These are phyloP conservation scores for Pichia norvegensis DNA, from an alignment of 1,139 yeast species.

Conservation along the genomic window DNA sequence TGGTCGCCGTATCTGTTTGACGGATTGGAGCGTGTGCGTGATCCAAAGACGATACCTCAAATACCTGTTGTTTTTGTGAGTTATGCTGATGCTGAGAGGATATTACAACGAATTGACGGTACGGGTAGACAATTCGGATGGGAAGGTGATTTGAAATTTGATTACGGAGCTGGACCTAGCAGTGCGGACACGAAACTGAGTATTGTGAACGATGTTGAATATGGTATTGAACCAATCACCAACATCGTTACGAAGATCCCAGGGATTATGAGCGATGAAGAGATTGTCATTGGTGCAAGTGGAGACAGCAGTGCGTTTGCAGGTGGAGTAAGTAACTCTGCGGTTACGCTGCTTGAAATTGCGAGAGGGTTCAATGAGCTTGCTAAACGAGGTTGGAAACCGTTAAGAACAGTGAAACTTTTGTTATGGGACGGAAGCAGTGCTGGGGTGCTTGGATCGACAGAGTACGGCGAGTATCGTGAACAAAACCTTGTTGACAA, in stretches of 20 bases:
- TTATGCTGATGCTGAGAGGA: conserved; percentile 31
- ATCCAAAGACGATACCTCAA: conserved; percentile 39
- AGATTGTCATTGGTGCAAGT: conserved; percentile 41
- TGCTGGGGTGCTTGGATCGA: conserved; percentile 40
- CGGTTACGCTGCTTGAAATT: conserved; percentile 37
- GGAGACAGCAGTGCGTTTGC: neutral
- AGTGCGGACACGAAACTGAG: conserved; percentile 11
- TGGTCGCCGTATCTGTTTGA: conserved; percentile 34
- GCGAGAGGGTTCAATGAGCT: conserved; percentile 37
- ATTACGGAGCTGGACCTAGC: conserved; percentile 36
- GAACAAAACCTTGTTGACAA: conserved; percentile 27
- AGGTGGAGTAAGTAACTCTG: conserved; percentile 39
- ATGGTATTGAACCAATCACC: conserved; percentile 32
- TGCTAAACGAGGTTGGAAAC: conserved; percentile 43
- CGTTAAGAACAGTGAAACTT: conserved; percentile 43
- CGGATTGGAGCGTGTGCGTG: conserved; percentile 25
- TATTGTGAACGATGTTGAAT: conserved; percentile 29
- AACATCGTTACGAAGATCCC: conserved; percentile 41
- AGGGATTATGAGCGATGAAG: conserved; percentile 41
- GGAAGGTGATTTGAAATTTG: conserved; percentile 33
- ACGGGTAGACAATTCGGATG: conserved; percentile 26
- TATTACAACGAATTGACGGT: conserved; percentile 29
- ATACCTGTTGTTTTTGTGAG: conserved; percentile 38
- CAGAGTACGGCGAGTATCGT: conserved; percentile 40
- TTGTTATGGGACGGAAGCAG: conserved; percentile 48